Percentiles rank a stretch among this genome's conserved stretches.
Evolutionary conservation across 2,329 filamentous ascomycete genomes (phyloP).

Genomic region (Hymenoscyphus fructigenus): DNA sequence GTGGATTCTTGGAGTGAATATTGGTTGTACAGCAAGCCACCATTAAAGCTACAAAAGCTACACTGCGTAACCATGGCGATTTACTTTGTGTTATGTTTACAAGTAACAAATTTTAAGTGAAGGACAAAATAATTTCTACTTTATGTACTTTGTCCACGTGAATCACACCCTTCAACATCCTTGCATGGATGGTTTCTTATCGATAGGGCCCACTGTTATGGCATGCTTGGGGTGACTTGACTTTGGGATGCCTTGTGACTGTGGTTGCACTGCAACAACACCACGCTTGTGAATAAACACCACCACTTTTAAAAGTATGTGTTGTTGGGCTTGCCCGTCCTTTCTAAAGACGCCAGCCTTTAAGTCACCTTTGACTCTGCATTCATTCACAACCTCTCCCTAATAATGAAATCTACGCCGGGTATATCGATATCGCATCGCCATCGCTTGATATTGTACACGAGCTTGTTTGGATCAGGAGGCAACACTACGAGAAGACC

Average conservation of each 20-base stretch:
- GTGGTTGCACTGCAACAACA: neutral
- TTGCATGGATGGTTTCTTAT: neutral
- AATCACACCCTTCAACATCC: neutral
- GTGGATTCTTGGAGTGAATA: neutral
- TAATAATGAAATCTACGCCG: constrained; percentile 24
- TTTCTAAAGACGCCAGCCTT: neutral
- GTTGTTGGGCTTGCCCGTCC: neutral
- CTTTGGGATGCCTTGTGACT: constrained; percentile 5
- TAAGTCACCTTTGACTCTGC: neutral
- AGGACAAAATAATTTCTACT: neutral
- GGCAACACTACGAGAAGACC: constrained; percentile 13
- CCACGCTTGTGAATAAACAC: neutral
- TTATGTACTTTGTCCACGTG: neutral
- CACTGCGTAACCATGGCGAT: neutral
- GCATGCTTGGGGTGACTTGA: neutral
- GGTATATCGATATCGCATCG: constrained; percentile 9
- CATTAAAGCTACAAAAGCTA: neutral
- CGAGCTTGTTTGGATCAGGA: constrained; percentile 28
- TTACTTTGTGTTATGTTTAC: neutral
- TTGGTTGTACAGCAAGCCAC: neutral
- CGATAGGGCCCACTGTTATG: constrained; percentile 5
- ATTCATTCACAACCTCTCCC: constrained; percentile 7
- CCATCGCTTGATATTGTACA: constrained; percentile 26
- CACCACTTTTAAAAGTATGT: neutral
- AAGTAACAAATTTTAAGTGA: neutral